These are phyloP conservation scores for Chenopodium quinoa DNA, from an alignment of 148 eudicot species.

Conservation along the genomic window DNA sequence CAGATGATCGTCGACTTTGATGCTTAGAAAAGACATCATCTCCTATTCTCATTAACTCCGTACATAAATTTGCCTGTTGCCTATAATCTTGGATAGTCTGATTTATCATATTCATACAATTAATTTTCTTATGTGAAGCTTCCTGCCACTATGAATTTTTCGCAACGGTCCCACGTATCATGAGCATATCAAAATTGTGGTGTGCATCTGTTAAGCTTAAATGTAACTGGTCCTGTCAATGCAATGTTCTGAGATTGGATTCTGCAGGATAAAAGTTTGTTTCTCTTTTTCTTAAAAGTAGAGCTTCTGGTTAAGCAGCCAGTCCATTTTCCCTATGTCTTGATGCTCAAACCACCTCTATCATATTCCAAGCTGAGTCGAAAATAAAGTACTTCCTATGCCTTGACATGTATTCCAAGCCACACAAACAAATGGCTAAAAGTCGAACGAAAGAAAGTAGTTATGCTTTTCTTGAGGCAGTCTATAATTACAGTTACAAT, in stretches of 20 bases:
- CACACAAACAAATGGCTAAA: conserved; percentile 19
- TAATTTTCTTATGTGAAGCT: neutral
- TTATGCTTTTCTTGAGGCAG: conserved; percentile 18
- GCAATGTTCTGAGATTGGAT: conserved; percentile 24
- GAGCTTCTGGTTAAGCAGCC: conserved; percentile 11
- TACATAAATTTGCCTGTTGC: conserved; percentile 17
- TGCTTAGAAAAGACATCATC: neutral
- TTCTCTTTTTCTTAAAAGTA: neutral
- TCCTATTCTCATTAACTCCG: neutral
- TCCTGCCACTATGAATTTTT: neutral
- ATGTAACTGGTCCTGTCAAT: conserved; percentile 15
- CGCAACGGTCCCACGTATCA: conserved; percentile 16
- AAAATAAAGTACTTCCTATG: neutral
- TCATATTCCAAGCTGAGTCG: neutral
- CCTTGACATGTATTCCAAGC: conserved; percentile 4
- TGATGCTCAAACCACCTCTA: conserved; percentile 26
- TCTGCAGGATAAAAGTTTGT: conserved; percentile 26
- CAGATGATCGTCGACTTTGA: neutral
- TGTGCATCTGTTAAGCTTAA: conserved; percentile 21
- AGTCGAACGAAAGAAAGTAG: neutral
- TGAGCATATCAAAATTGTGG: conserved; percentile 42
- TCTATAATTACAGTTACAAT: neutral
- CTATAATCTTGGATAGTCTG: neutral
- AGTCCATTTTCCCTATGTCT: conserved; percentile 1
- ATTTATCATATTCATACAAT: conserved; percentile 3